phyloP scores from a whole-genome alignment of 495 filamentous ascomycete species.

The Penicillium diatomitis region DNA sequence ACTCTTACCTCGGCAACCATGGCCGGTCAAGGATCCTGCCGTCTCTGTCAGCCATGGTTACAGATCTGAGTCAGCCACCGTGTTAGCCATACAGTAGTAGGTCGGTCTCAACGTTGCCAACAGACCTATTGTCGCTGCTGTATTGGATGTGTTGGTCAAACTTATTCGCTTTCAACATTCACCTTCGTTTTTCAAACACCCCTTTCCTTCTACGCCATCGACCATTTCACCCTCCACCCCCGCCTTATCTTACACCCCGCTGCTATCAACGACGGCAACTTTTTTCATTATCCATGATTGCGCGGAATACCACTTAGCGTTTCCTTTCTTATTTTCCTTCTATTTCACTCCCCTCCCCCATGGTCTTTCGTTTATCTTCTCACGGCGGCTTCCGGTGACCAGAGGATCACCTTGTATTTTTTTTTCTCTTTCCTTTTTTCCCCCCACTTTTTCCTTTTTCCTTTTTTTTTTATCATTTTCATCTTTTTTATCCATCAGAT shows the following conservation, averaged over 20 bases:
- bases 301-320: conserved; percentile 8
- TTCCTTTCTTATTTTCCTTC: neutral
- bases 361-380: conserved; percentile 9
- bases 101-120: no score
- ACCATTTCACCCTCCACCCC: no score
- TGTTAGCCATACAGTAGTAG: no score
- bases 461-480: conserved; percentile 12
- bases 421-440: neutral
- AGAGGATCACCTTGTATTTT: conserved; percentile 9
- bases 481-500: conserved; percentile 20
- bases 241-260: no score
- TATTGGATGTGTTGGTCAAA: no score
- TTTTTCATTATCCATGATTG: neutral
- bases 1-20: conserved; percentile 18
- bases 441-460: neutral
- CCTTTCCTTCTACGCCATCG: no score
- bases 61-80: no score
- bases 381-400: no score
- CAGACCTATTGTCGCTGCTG: no score
- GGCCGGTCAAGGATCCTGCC: conserved; percentile 7
- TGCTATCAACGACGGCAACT: neutral
- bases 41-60: no score
- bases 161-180: no score
- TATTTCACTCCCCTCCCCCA: neutral
- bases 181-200: no score